phyloP scores from a whole-genome alignment of 257 asterid species.

The Penstemon barbatus region DNA sequence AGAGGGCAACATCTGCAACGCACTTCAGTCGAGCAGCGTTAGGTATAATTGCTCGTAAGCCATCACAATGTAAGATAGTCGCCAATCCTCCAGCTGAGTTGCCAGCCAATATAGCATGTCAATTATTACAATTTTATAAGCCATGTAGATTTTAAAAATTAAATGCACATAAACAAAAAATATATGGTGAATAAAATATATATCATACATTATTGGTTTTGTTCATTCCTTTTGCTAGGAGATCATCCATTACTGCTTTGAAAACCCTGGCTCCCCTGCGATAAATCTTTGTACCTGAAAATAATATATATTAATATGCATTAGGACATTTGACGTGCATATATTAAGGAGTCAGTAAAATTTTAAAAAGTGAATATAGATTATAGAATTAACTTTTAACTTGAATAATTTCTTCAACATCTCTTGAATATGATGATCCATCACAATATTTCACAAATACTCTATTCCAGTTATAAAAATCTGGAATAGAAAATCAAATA shows the following conservation, averaged over 20 bases:
- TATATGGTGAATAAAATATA: not conserved
- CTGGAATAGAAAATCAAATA: not conserved
- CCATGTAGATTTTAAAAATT: not conserved
- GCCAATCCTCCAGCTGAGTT: slow-evolving; percentile 33
- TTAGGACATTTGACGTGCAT: not conserved
- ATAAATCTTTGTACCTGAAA: not conserved
- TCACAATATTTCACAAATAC: slow-evolving; percentile 8
- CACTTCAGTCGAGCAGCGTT: slow-evolving; percentile 25
- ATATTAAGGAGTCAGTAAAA: too few species aligned
- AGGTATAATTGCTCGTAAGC: slow-evolving; percentile 22
- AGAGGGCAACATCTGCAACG: slow-evolving; percentile 27
- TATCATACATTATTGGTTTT: not conserved
- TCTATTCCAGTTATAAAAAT: slow-evolving; percentile 17
- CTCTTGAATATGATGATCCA: not conserved
- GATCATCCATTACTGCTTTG: slow-evolving; percentile 14
- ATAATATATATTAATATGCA: not conserved
- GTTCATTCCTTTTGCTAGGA: slow-evolving; percentile 14
- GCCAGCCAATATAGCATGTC: slow-evolving; percentile 26
- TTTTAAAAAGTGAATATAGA: too few species aligned
- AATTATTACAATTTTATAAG: too few species aligned
- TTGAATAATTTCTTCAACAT: slow-evolving; percentile 3
- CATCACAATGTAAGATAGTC: slow-evolving; percentile 28
- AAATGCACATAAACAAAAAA: not conserved
- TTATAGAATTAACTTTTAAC: not conserved
- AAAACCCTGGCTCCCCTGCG: slow-evolving; percentile 17